Evolutionary conservation across 495 filamentous ascomycete species (phyloP).

Genomic region (Talaromyces ruber): DNA sequence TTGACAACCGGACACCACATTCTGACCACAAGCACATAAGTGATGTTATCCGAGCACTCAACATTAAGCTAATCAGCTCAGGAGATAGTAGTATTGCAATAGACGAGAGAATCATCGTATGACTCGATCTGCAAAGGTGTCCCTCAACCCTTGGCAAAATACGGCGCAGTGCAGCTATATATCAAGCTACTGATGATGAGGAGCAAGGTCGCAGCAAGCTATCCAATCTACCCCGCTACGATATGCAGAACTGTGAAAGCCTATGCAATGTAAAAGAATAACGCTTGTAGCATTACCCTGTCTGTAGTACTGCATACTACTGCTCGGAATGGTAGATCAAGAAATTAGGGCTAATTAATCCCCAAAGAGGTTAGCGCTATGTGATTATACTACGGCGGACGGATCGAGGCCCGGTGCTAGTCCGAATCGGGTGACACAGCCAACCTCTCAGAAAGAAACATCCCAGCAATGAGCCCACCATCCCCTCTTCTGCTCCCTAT

Average conservation of each 20-base stretch:
- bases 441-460: neutral
- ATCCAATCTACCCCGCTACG: neutral
- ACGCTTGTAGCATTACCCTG: neutral
- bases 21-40: neutral
- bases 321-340: neutral
- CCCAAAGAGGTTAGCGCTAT: neutral
- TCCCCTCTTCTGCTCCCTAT: neutral
- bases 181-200: neutral
- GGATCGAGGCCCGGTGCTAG: neutral
- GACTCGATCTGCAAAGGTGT: neutral
- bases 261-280: neutral
- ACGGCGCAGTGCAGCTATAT: neutral
- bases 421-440: neutral
- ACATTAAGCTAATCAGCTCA: neutral
- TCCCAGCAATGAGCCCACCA: neutral
- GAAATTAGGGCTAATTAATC: neutral
- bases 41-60: neutral
- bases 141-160: neutral
- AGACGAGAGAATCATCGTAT: neutral
- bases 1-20: neutral
- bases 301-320: neutral
- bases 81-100: neutral
- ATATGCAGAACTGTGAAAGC: neutral
- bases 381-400: neutral
- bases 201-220: neutral